Conservation (phyloP, 345 rosid species). For the Ailanthus altissimus region DNA sequence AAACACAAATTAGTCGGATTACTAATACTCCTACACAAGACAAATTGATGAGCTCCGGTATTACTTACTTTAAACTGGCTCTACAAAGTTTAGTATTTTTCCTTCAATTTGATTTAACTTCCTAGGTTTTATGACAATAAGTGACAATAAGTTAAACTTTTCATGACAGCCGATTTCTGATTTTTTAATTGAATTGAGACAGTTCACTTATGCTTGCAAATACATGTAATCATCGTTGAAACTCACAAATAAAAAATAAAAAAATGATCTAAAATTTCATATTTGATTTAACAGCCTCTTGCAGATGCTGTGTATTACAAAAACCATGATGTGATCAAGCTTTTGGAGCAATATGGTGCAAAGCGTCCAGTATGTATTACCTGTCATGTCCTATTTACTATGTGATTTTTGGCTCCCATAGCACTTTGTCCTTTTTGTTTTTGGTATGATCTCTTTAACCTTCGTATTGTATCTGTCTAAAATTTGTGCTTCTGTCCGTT, state of each 20-base stretch:
- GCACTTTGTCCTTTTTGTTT: neutral
- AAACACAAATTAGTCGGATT: neutral
- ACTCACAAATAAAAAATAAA: neutral
- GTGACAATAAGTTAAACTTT: neutral
- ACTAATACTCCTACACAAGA: neutral
- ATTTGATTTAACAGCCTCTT: constrained; percentile 64
- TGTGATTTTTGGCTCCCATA: neutral
- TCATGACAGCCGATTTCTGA: neutral
- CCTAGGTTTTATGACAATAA: neutral
- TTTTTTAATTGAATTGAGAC: neutral
- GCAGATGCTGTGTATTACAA: constrained; percentile 80
- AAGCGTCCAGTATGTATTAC: constrained; percentile 55
- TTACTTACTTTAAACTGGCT: neutral
- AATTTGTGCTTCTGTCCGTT: neutral
- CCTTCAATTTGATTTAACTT: neutral
- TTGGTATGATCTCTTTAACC: neutral
- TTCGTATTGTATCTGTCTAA: neutral
- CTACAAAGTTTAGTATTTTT: neutral
- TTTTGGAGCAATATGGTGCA: constrained; percentile 79
- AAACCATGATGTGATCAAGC: constrained; percentile 64
- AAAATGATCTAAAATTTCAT: constrained; percentile 23
- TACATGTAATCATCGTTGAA: neutral
- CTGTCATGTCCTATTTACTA: neutral
- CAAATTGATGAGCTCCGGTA: neutral
- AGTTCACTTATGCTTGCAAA: neutral